Percentiles rank a stretch among this genome's conserved stretches.
Evolutionary conservation across 768 basidiomycete species (phyloP).

Genomic region (Xerocomellus intermedius): DNA sequence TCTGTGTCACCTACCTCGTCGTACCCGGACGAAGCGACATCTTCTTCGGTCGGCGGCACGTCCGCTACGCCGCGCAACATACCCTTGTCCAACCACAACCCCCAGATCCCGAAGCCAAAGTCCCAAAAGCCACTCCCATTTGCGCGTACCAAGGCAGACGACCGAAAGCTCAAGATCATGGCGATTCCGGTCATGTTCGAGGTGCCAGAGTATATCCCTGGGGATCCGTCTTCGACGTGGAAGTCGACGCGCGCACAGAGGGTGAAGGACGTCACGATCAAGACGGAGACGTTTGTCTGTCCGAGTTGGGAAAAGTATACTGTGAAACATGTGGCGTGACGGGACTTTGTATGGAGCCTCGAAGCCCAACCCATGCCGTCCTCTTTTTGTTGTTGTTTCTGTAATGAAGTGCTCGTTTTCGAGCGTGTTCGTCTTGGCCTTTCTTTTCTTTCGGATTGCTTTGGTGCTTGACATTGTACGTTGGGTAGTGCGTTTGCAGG

Average conservation of each 20-base stretch:
- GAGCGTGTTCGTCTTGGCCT: background rate
- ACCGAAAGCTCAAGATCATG: conserved; percentile 52
- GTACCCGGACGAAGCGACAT: conserved; percentile 23
- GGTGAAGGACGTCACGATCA: conserved; percentile 31
- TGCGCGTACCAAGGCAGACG: conserved; percentile 47
- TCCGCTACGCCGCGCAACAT: conserved; percentile 10
- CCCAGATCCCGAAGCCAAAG: conserved; percentile 43
- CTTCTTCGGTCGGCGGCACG: conserved; percentile 29
- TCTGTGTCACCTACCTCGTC: conserved; percentile 10
- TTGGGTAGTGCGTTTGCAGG: background rate
- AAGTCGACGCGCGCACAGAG: conserved; percentile 28
- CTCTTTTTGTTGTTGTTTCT: background rate
- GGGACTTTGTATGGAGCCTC: background rate
- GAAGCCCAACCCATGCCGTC: background rate
- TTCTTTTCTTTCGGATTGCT: background rate
- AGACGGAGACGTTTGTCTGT: conserved; percentile 48
- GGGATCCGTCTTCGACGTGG: conserved; percentile 23
- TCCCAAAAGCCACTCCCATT: conserved; percentile 52
- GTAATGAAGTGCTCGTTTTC: background rate
- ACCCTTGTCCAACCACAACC: conserved; percentile 24
- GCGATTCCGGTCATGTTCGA: conserved; percentile 45
- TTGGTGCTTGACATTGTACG: conserved; percentile 1
- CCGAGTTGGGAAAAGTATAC: conserved; percentile 69
- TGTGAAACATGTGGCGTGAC: conserved; percentile 39
- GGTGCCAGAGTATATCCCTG: conserved; percentile 23